Evolutionary conservation across 2,329 filamentous ascomycete genomes (phyloP).

Genomic region (Cytospora mali): DNA sequence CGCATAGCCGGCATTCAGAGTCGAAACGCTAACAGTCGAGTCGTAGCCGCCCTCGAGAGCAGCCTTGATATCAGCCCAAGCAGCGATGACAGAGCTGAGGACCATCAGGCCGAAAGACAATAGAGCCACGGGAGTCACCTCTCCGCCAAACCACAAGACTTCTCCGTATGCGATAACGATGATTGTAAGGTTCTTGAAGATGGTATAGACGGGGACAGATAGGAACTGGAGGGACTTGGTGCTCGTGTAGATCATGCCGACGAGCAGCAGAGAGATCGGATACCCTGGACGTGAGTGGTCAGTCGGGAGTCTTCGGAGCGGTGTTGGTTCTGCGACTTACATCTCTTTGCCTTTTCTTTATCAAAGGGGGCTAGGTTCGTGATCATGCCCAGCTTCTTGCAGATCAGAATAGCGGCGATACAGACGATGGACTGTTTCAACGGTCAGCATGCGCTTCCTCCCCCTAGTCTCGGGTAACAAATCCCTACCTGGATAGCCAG

Average conservation of each 20-base stretch:
- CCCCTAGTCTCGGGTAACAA: neutral
- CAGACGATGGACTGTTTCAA: slow-evolving; percentile 77
- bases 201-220: slow-evolving; percentile 97
- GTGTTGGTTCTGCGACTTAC: slow-evolving; percentile 52
- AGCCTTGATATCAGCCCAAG: slow-evolving; percentile 95
- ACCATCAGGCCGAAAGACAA: slow-evolving; percentile 98
- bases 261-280: slow-evolving; percentile 90
- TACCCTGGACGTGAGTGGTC: slow-evolving; percentile 66
- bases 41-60: slow-evolving; percentile 67
- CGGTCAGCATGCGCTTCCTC: slow-evolving; percentile 24
- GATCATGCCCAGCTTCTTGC: slow-evolving; percentile 82
- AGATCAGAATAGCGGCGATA: slow-evolving; percentile 77
- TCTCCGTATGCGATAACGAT: slow-evolving; percentile 98
- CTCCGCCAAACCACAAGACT: slow-evolving; percentile 96
- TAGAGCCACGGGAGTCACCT: slow-evolving; percentile 81
- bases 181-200: slow-evolving; percentile 99
- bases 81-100: slow-evolving; percentile 87
- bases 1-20: slow-evolving; percentile 89
- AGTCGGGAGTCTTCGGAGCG: slow-evolving; percentile 9
- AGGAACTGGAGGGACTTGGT: slow-evolving; percentile 95
- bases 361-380: slow-evolving; percentile 82
- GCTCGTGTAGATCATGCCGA: slow-evolving; percentile 98
- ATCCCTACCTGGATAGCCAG: slow-evolving; percentile 84
- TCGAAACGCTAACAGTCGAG: slow-evolving; percentile 72
- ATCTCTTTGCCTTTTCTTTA: slow-evolving; percentile 86